Evolutionary conservation across 2,329 filamentous ascomycete genomes (phyloP), one percentile per base, ranked within the genome.

Genomic region (Clarireedia monteithiana): DNA sequence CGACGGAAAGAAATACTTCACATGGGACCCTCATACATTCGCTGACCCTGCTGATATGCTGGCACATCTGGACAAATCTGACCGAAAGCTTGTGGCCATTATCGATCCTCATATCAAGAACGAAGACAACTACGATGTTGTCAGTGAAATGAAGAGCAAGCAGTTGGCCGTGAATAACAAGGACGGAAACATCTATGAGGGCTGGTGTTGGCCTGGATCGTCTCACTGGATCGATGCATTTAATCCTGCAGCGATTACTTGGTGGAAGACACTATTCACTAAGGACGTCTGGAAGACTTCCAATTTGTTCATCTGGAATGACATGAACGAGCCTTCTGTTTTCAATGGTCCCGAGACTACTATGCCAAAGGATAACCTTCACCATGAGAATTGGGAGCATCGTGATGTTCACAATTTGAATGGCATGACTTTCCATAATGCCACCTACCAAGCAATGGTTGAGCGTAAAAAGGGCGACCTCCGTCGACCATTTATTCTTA

Each of bases 81-180:
- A 91, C 45, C 84, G 94, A 60, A 95, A 97, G 73, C 81, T 97
- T 7, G 94, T 97, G 12, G 83, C 88, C 48, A 95, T 99, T 64
- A 96, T 97, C 59, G 94, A 99, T 63, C 94, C 94, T 17, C 94
- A 99, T 64, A 96, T 99, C 76, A 99, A 99, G 77, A 97, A 96
- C 66, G 81, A 84, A 52, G 86, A 83, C 53, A 80, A 82, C 64
- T 99, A 96, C 68, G 74, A 74, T 0, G 79, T 97, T 27, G 84
- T 86, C 9, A 81, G 91, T 14, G 86, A 96, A 68, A 72, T 99
- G 63, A 94, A 88, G 71, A 86, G 84, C 55, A 89, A 96, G 68
- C 86, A 87, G 9, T 75, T 96, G 15, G 91, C 85, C 6, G 85
- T 95, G 48, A 86, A 89, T 69, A 91, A 95, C 77, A 99, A 97